Evolutionary conservation across 805 yeast species (phyloP).

Genomic region (Kockiozyma suomiensis): DNA sequence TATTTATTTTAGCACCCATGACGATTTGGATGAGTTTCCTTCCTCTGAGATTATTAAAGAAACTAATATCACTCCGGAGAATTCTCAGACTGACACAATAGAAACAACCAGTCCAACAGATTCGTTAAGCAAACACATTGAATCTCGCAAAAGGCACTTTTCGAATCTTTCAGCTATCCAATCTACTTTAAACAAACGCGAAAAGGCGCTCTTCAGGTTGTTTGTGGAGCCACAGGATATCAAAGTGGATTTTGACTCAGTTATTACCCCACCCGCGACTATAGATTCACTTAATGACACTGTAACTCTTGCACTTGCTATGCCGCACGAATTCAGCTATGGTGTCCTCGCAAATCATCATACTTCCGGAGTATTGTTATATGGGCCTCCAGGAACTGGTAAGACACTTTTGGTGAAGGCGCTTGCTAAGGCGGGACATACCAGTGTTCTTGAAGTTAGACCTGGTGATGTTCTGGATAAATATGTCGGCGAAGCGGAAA

Average conservation of each 20-base stretch:
- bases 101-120: slow-evolving; percentile 1
- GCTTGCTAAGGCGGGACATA: slow-evolving; percentile 97
- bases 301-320: slow-evolving; percentile 19
- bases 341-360: slow-evolving; percentile 30
- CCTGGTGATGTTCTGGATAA: slow-evolving; percentile 97
- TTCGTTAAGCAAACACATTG: slow-evolving; percentile 4
- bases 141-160: slow-evolving; percentile 5
- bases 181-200: slow-evolving; percentile 21
- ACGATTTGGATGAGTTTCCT: slow-evolving; percentile 1
- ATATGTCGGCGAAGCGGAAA: slow-evolving; percentile 96
- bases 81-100: not conserved
- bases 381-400: slow-evolving; percentile 99
- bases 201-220: slow-evolving; percentile 14
- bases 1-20: slow-evolving; percentile 10
- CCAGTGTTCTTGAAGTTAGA: slow-evolving; percentile 95
- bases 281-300: slow-evolving; percentile 27
- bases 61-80: not conserved
- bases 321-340: slow-evolving; percentile 32
- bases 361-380: slow-evolving; percentile 88
- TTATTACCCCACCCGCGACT: slow-evolving; percentile 24
- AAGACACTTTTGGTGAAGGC: slow-evolving; percentile 95
- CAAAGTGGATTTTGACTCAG: slow-evolving; percentile 16
- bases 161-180: slow-evolving; percentile 3
- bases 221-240: slow-evolving; percentile 28
- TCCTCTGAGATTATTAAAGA: not conserved